phyloP scores from a whole-genome alignment of 2,329 filamentous ascomycete genomes.

The Colletotrichum australisinense region DNA sequence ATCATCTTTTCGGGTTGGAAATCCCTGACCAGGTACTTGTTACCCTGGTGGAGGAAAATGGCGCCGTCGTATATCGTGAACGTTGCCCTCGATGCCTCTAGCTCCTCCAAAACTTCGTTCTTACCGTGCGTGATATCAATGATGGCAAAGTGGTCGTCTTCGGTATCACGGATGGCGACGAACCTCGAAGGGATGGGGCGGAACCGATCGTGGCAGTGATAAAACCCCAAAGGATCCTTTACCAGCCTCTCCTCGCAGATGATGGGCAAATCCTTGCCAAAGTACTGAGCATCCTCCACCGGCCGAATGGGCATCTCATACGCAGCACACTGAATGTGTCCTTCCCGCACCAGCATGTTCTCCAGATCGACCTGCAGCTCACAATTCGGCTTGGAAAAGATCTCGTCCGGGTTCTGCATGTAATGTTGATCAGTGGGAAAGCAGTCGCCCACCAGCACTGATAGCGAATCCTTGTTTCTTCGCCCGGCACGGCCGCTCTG shows the following conservation, averaged over 20 bases:
- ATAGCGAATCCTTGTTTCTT: conserved; percentile 92
- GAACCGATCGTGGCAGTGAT: conserved; percentile 90
- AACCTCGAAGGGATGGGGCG: conserved; percentile 84
- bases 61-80: conserved; percentile 97
- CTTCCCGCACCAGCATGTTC: conserved; percentile 91
- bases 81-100: conserved; percentile 95
- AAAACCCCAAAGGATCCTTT: conserved; percentile 82
- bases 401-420: conserved; percentile 95
- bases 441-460: conserved; percentile 87
- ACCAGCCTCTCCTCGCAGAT: conserved; percentile 81
- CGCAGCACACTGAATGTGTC: conserved; percentile 94
- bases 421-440: conserved; percentile 95
- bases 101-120: conserved; percentile 90
- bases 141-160: conserved; percentile 93
- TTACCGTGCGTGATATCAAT: conserved; percentile 86
- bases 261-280: conserved; percentile 77
- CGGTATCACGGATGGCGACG: conserved; percentile 89
- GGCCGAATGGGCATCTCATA: conserved; percentile 94
- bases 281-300: conserved; percentile 80
- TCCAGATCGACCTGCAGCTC: conserved; percentile 91
- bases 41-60: conserved; percentile 97
- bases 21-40: conserved; percentile 90
- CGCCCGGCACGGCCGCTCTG: conserved; percentile 94
- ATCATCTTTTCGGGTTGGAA: conserved; percentile 84
- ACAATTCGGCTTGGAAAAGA: conserved; percentile 91